Base-by-base conservation (phyloP, 2,329 filamentous ascomycete genomes). In the Sporothrix globosa region DNA sequence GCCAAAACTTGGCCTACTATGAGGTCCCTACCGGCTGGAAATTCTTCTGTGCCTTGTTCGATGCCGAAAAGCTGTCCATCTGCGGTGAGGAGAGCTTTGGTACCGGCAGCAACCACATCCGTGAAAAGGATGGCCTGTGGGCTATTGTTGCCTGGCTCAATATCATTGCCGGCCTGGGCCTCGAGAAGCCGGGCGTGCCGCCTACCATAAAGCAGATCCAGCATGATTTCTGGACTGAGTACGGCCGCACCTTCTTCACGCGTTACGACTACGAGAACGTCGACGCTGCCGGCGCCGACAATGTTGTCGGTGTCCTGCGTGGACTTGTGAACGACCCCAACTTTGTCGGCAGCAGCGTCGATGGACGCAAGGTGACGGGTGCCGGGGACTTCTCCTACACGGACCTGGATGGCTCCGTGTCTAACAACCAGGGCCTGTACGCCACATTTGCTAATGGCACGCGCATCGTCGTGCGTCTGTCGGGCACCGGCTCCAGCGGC, bases 1-100 rank as follows among this genome's bases (percentile, higher is more conserved):
- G 93, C 77, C 95, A 97, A 84, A 92, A 92, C 48, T 87, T 99
- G 54, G 85, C 92, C 83, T 91, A 89, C 82, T 99, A 99, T 83
- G 96, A 99, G 82, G 96, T 99, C 0, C 96, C 96, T 50, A 99
- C 96, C 0, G 96, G 96, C 77, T 99, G 96, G 96, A 97, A 97
- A 82, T 97, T 97, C 87, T 97, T 97, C 89, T 97, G 94, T 79
- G 93, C 93, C 76, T 87, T 97, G 71, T 97, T 97, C 77, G 94
- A 97, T 78, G 91, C 92, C 74, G 86, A 97, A 83, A 97, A 97
- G 86, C 91, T 97, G 78, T 97, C 96, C 78, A 99, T 99, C 80
- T 99, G 96, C 79, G 96, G 96, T 71, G 96, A 99, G 83, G 96
- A 99, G 86, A 96, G 92, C 74, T 99, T 99, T 81, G 96, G 96